phyloP scores from a whole-genome alignment of 768 basidiomycete genomes.

The Rhizopogon vulgaris region DNA sequence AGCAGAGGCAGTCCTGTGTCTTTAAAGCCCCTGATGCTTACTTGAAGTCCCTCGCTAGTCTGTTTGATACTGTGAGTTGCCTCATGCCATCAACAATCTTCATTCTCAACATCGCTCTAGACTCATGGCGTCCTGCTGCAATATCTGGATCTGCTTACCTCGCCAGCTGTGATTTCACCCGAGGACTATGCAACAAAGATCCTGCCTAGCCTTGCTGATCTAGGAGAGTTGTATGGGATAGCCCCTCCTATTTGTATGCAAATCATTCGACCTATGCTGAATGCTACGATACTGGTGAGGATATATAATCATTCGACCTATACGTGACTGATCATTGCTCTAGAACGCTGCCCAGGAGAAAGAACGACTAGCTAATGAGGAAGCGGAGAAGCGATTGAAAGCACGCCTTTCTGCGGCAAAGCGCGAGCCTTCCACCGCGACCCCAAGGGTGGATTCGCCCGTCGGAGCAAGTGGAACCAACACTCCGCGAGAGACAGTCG shows the following conservation, averaged over 20 bases:
- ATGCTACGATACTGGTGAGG: conserved; percentile 54
- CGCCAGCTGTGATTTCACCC: conserved; percentile 57
- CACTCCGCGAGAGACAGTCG: conserved; percentile 20
- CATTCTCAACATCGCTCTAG: conserved; percentile 37
- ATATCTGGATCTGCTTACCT: conserved; percentile 82
- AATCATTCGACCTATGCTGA: conserved; percentile 79
- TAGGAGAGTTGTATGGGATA: conserved; percentile 74
- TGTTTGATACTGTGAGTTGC: conserved; percentile 80
- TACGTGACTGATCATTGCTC: conserved; percentile 5
- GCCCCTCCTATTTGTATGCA: conserved; percentile 90
- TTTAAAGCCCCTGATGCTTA: conserved; percentile 69
- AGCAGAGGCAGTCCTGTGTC: conserved; percentile 83
- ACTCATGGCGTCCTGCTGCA: conserved; percentile 90
- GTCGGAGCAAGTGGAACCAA: conserved; percentile 27
- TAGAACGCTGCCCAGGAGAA: conserved; percentile 69
- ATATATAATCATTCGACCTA: neutral
- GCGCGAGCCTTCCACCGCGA: conserved; percentile 52
- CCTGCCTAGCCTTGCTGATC: conserved; percentile 67
- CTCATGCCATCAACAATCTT: conserved; percentile 9
- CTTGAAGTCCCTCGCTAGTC: conserved; percentile 77
- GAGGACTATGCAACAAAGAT: conserved; percentile 71
- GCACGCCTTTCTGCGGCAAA: conserved; percentile 69
- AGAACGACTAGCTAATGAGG: conserved; percentile 63
- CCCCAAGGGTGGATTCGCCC: conserved; percentile 64
- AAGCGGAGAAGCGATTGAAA: conserved; percentile 76